phyloP scores from a whole-genome alignment of 2,329 filamentous ascomycete species.

The Ophiosphaerella narmari region DNA sequence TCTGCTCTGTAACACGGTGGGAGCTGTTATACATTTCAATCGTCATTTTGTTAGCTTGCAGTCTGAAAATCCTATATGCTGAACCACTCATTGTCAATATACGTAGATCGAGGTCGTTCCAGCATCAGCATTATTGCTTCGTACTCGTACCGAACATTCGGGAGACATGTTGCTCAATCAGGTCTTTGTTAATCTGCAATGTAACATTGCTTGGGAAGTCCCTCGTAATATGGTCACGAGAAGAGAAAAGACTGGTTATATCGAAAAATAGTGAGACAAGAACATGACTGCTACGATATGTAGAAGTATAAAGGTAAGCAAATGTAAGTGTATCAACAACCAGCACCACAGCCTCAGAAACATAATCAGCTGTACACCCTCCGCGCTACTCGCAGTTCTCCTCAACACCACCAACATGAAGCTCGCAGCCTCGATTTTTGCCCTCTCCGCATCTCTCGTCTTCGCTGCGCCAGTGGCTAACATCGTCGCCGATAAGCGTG shows the following conservation, averaged over 20 bases:
- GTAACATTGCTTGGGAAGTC: constrained; percentile 2
- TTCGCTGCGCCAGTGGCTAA: constrained; percentile 7
- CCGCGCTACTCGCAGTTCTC: no score
- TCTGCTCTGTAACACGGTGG: no score
- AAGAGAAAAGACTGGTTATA: background rate
- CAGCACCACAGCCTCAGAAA: background rate
- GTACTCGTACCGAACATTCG: background rate
- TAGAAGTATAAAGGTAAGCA: no score
- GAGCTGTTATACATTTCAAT: no score
- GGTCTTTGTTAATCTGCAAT: constrained; percentile 6
- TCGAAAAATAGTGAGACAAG: background rate
- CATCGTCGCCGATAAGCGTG: constrained; percentile 8
- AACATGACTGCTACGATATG: background rate
- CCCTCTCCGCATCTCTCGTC: constrained; percentile 3
- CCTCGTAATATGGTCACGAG: background rate
- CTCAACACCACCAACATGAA: constrained; percentile 5
- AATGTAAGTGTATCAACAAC: no score
- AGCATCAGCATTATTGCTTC: no score
- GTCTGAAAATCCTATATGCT: no score
- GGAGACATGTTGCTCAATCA: background rate
- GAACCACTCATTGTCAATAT: no score
- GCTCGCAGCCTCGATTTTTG: constrained; percentile 4
- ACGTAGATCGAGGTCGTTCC: no score
- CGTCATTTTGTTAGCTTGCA: no score
- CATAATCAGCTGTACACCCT: background rate